Base-by-base conservation (phyloP, 768 basidiomycete species). In the Kwoniella dendrophila region DNA sequence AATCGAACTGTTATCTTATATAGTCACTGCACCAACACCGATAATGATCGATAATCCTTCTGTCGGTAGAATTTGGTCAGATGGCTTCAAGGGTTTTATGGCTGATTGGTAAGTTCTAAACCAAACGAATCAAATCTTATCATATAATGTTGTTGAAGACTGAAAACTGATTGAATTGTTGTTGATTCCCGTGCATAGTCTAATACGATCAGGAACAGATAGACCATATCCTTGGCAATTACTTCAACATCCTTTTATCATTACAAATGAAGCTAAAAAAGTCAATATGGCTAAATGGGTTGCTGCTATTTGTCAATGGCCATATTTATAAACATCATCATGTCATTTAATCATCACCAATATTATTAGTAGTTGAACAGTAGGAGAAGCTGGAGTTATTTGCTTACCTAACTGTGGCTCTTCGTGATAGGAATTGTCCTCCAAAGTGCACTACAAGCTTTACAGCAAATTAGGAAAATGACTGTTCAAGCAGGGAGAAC, bases 1-100 rank as follows among this genome's bases (percentile, higher is more conserved):
- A n/a, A 95, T 98, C 77, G 95, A 97, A 75, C 82, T 97, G 55
- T 86, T 97, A 82, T 88, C 91, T 80, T 86, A 92, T 74, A 93
- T 96, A 72, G 89, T 90, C 5, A 82, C 67, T 12, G 76, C 70
- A 36, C 80, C 65, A 63, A 74, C 72, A 18, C 76, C 75, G 8
- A 60, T 60, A 45, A 78, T 75, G 78, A 64, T 73, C 4, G 75
- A 75, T 54, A 72, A 74, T 60, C 70, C 70, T 14, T 34, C 52
- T 10, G 63, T 73, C 4, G 72, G 74, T 5, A 55, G 72, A n/a
- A 57, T 68, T 2, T 95, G 91, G 89, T 87, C 86, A 64, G 82
- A 86, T 32, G 86, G 86, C 26, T 92, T 95, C 88, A 95, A 94
- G 79, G 88, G 92, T 68, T 96, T 95, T 80, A 87, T 95, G 80